Evolutionary conservation across 2,329 filamentous ascomycete species (phyloP), one percentile per base, ranked within the genome.

Genomic region (Xylariaceae sp.): DNA sequence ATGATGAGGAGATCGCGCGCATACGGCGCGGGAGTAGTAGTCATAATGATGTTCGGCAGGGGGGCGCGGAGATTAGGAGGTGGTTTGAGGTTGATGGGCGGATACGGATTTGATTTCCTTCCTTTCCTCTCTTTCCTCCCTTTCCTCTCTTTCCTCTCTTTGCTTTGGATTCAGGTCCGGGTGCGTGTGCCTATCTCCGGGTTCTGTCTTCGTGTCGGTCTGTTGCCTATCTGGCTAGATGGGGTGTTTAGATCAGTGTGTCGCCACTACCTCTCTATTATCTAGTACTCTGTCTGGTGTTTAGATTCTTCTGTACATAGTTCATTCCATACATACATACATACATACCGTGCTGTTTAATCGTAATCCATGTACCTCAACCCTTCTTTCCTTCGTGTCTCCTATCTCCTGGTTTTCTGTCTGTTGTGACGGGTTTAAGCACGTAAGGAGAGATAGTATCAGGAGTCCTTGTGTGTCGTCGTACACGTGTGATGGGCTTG

Each of bases 71-170:
- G 64, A 77, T 86, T 54, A 76, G 82, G 55, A 75, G 82, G 55
- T 85, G 83, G 82, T 86, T 87, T 70, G 80, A 79, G 11, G 81
- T 80, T 30, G 76, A 77, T 11, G 76, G 76, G 23, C 65, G 71
- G 57, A 71, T 73, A 68, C 66, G 70, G 49, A 45, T 73, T 56
- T 73, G 62, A 62, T 55, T 6, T 39, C 49, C 30, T 53, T 18
- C 15, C 15, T 49, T 18, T 18, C 17, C 17, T 18, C 2, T 18
- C 17, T 18, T 18, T 18, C 30, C 9, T 49, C 45, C 9, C 9
- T 49, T 23, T 49, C 17, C 17, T 49, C 47, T 2, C 7, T 49
- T 18, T 18, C 17, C 17, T 18, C 2, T 18, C 17, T 18, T 18
- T 18, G 17, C 17, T n/a, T n/a, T n/a, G n/a, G n/a, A n/a, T n/a